Evolutionary conservation across 306 rosid genomes (phyloP), one percentile per base, ranked within the genome.

Genomic region (Vicia villosa): DNA sequence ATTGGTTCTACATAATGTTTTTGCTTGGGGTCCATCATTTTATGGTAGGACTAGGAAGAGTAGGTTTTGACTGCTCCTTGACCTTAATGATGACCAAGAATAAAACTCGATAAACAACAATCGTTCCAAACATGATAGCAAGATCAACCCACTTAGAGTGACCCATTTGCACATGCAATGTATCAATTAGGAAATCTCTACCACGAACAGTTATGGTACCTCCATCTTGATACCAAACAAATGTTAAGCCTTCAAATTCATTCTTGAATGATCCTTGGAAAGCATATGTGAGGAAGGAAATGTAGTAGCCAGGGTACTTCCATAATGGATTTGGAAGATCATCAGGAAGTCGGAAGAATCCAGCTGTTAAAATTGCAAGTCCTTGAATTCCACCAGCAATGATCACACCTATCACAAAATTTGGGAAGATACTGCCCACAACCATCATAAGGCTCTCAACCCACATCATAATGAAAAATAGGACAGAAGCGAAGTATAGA

Each of bases 401-500:
- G 36, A 84, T 82, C 49, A 86, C 83, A 0, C 91, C 91, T 81
- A 81, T 78, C 8, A 85, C 82, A 34, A 70, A 87, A 56, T 87
- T 83, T 3, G 93, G 87, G 5, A 77, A 80, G 16, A 85, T 38
- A 21, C 91, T 82, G 0, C 84, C 87, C 22, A 88, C 86, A 16
- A 86, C 77, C 89, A 88, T 82, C 95, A 88, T 88, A 0, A 84
- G 73, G 84, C 91, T 82, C 67, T 88, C 91, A 3, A 86, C 95
- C 78, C 81, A 50, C 74, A 80, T 71, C 75, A 80, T 63, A 26
- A 59, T 34, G 11, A 56, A 63, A 49, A 88, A 86, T 17, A 86
- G 85, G 1, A 82, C 68, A 21, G 71, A 17, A 8, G 75, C 34
- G 3, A 88, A 82, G 77, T 62, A 84, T 12, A 78, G 49, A 49